Conservation (phyloP, 2,329 filamentous ascomycete species). For the Rhynchosporium agropyri region DNA sequence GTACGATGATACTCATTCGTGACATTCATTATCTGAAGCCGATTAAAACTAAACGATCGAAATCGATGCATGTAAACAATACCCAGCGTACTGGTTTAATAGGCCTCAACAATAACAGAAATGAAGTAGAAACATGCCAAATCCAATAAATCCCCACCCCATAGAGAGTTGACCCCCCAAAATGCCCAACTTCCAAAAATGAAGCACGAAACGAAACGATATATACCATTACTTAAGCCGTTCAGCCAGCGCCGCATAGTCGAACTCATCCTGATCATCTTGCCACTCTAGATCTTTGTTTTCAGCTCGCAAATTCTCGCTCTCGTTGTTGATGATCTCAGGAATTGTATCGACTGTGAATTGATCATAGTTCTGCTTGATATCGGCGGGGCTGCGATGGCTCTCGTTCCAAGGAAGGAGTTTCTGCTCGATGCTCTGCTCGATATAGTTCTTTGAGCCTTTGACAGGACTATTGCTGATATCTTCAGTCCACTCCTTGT, state of each 20-base stretch:
- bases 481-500: conserved; percentile 22
- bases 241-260: conserved; percentile 26
- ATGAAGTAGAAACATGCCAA: conserved; percentile 11
- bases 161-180: background rate
- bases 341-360: conserved; percentile 2
- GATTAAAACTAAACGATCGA: conserved; percentile 11
- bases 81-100: conserved; percentile 15
- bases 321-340: conserved; percentile 9
- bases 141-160: background rate
- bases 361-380: conserved; percentile 6
- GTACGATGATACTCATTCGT: background rate
- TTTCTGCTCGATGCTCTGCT: conserved; percentile 28
- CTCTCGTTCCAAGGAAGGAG: conserved; percentile 26
- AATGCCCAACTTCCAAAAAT: background rate
- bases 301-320: background rate
- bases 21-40: conserved; percentile 10
- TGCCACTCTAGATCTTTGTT: conserved; percentile 17
- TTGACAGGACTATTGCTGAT: conserved; percentile 11
- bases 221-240: conserved; percentile 23
- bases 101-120: conserved; percentile 4
- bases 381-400: conserved; percentile 5
- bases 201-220: conserved; percentile 1
- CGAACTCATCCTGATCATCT: conserved; percentile 24
- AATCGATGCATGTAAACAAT: conserved; percentile 1
- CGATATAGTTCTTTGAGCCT: conserved; percentile 18